Conservation (phyloP, 768 basidiomycete species). For the Hebeloma cylindrosporum region DNA sequence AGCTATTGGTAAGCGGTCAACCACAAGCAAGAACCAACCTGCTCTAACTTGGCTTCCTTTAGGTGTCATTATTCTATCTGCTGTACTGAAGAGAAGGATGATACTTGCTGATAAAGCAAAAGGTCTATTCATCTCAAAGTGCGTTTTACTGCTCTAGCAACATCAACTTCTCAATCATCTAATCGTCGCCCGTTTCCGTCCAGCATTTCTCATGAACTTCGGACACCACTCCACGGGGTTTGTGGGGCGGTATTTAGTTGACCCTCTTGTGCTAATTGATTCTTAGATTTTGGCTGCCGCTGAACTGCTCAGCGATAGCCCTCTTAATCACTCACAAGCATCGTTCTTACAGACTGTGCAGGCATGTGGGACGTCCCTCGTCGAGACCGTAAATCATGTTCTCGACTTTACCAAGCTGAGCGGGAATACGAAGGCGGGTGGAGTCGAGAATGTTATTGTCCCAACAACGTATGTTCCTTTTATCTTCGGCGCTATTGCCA, state of each 20-base stretch:
- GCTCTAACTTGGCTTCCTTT: constrained; percentile 9
- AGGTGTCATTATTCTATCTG: constrained; percentile 91
- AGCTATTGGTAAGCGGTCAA: constrained; percentile 64
- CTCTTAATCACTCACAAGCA: constrained; percentile 75
- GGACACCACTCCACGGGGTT: constrained; percentile 90
- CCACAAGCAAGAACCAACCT: neutral
- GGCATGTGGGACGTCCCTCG: constrained; percentile 92
- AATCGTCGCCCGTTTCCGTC: too few relatives aligned
- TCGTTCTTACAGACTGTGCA: constrained; percentile 93
- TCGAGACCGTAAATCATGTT: constrained; percentile 96
- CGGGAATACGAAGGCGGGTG: constrained; percentile 77
- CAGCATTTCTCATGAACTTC: constrained; percentile 88
- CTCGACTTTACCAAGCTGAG: constrained; percentile 95
- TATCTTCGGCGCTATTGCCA: constrained; percentile 6
- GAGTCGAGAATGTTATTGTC: constrained; percentile 73
- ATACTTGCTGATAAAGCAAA: constrained; percentile 94
- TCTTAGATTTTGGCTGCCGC: constrained; percentile 83
- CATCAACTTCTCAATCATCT: neutral
- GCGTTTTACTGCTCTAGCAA: constrained; percentile 20
- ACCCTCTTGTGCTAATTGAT: constrained; percentile 1
- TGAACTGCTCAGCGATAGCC: constrained; percentile 84
- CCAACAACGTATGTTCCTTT: constrained; percentile 58
- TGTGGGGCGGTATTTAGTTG: constrained; percentile 44
- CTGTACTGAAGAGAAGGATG: constrained; percentile 90
- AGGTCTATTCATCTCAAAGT: constrained; percentile 91